Conservation (phyloP, 73 alveolate genomes). For the Paramecium caudatum region DNA sequence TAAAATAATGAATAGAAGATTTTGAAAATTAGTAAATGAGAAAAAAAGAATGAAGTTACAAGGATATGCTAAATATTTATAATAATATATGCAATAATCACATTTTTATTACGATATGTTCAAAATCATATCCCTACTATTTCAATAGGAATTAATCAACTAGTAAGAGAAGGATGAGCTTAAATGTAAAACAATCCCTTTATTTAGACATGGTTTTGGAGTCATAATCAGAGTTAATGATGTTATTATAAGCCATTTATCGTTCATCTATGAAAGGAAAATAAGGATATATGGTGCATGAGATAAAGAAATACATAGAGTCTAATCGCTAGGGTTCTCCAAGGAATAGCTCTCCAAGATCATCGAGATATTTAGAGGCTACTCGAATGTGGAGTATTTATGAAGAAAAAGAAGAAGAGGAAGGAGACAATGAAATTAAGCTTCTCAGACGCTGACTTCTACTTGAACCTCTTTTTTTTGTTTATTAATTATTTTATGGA, state of each 20-base stretch:
- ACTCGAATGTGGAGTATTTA: constrained; percentile 45
- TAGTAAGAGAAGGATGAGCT: constrained; percentile 44
- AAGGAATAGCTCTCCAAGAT: constrained; percentile 36
- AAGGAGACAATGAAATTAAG: constrained; percentile 22
- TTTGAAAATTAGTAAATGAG: too few species aligned
- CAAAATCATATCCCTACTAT: constrained; percentile 49
- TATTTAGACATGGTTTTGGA: neutral
- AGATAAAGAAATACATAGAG: constrained; percentile 3
- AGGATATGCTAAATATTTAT: constrained; percentile 16
- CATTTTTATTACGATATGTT: constrained; percentile 46
- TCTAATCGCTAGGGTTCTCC: constrained; percentile 35
- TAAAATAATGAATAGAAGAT: too few species aligned
- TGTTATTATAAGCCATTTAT: neutral
- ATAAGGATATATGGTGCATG: constrained; percentile 6
- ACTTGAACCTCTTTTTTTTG: constrained; percentile 2
- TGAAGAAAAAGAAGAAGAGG: constrained; percentile 42
- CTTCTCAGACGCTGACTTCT: constrained; percentile 37
- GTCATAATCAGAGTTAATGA: constrained; percentile 27
- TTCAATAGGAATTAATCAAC: constrained; percentile 14
- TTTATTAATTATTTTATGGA: constrained; percentile 43
- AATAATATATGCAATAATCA: constrained; percentile 34
- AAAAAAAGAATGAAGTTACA: too few species aligned
- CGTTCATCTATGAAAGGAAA: constrained; percentile 17
- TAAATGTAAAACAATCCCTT: neutral
- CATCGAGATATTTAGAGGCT: constrained; percentile 28